Evolutionary conservation across 352 stramenopile genomes (phyloP), one percentile per base, ranked within the genome.

Genomic region (Phytophthora uliginosa): DNA sequence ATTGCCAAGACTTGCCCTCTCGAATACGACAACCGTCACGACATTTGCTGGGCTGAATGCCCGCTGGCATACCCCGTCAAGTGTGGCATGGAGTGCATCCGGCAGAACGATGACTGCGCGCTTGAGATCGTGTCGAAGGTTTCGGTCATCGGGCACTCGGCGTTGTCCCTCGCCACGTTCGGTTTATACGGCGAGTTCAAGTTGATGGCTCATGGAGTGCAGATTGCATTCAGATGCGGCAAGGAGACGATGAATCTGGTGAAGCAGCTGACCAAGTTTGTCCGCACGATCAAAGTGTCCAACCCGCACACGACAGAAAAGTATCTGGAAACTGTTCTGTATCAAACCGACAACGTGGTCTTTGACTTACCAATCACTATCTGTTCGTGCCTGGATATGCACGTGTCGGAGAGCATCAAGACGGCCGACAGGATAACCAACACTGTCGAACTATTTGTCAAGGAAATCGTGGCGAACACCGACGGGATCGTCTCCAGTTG

Each of bases 331-430:
- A 69, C 67, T 6, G 40, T 79, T 28, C 58, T 89, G 12, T 77
- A 77, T 20, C 73, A 86, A 17, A 76, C 69, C 13, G 74, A 86
- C 57, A 67, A 85, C 12, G 68, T 74, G 5, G 70, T 80, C 36
- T 73, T 78, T 54, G 79, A 86, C 51, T 58, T 89, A 7, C 81
- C 81, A 2, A 65, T 79, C 13, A 78, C 79, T 7, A 71, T 86
- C 17, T 55, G 64, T 7, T 73, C 63, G 5, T 85, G 79, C 42
- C n/a, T 84, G 13, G 79, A 67, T 5, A 50, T 63, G 9, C 58
- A 60, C 17, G 57, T 71, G 3, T 78, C 78, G 10, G 60, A 76
- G 4, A 63, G 20, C 2, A 63, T 83, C 24, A 70, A 64, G 20
- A 65, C 68, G 24, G 47, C 63, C 4, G 58, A 69, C 9, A 50